phyloP scores from a whole-genome alignment of 2,329 filamentous ascomycete species.

The Fusarium cyanostomum region DNA sequence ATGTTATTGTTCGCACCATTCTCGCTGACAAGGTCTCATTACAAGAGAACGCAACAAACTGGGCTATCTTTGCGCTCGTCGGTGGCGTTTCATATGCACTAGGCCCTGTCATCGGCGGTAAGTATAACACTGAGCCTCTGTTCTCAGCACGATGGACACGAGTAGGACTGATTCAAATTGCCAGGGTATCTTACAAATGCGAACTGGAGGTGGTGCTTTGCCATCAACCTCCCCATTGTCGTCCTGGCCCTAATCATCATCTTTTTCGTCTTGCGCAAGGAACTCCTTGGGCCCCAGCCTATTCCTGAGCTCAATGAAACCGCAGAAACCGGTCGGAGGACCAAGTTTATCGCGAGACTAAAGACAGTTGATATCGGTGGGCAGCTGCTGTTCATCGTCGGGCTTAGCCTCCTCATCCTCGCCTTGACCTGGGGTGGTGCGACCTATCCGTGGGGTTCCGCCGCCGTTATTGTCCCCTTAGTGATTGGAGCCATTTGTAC shows the following conservation, averaged over 20 bases:
- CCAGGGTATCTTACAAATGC: constrained; percentile 59
- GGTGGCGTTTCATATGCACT: constrained; percentile 67
- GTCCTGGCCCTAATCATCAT: constrained; percentile 61
- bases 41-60: constrained; percentile 69
- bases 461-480: constrained; percentile 60
- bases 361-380: constrained; percentile 66
- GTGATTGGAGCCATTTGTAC: constrained; percentile 56
- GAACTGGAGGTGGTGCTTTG: constrained; percentile 75
- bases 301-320: constrained; percentile 57
- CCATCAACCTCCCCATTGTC: constrained; percentile 67
- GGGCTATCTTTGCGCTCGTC: constrained; percentile 68
- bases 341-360: constrained; percentile 56
- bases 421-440: constrained; percentile 66
- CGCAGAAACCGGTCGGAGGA: constrained; percentile 44
- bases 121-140: background rate
- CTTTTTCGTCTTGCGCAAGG: constrained; percentile 65
- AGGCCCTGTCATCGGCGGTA: constrained; percentile 69
- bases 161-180: constrained; percentile 5
- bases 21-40: constrained; percentile 71
- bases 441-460: constrained; percentile 60
- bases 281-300: constrained; percentile 64
- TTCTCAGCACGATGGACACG: background rate
- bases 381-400: constrained; percentile 64
- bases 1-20: constrained; percentile 69
- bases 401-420: constrained; percentile 63